Evolutionary conservation across 768 basidiomycete species (phyloP), one percentile per base, ranked within the genome.

Genomic region (Lactifluus pinguis): DNA sequence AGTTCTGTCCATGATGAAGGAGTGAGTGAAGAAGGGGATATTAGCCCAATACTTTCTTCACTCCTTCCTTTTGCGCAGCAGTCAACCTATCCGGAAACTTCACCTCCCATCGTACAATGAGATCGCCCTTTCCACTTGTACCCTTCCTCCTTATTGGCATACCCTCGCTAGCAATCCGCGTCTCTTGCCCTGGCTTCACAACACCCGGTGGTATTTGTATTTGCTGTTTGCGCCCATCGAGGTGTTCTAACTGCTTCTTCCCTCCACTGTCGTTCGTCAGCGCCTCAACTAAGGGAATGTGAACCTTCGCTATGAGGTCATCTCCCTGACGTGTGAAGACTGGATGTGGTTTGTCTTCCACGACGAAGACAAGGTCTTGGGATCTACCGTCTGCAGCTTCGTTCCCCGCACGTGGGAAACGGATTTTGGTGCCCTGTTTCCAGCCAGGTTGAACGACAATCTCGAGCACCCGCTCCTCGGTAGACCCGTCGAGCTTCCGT

Each of bases 341-440:
- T 0, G 79, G 72, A 72, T 98, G 91, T 9, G 87, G 85, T 74
- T 95, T 98, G 74, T 98, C 93, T 72, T 97, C 95, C n/a, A 97
- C 83, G 50, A 95, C 83, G 70, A 99, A 98, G 36, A 94, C 94
- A n/a, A 99, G 80, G 71, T 95, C 92, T 68, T 94, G 92, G 14
- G 87, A 71, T 49, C 86, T 86, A 11, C 87, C 86, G 38, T 63
- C 71, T 13, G 75, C 69, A 54, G 80, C 78, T 68, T 94, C 92
- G 72, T 98, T 94, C 3, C 92, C 92, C 10, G 91, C 87, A 21
- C 83, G 82, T 0, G 89, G 83, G 73, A 95, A 98, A 45, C 91
- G 85, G 61, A 98, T 81, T 75, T 95, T 97, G 17, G 95, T 98
- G 0, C 95, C 95, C 62, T 83, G 83, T 79, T 98, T 98, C 94